Conservation (phyloP, 164 flowering plant genomes). For the Vitis rotundifolia region DNA sequence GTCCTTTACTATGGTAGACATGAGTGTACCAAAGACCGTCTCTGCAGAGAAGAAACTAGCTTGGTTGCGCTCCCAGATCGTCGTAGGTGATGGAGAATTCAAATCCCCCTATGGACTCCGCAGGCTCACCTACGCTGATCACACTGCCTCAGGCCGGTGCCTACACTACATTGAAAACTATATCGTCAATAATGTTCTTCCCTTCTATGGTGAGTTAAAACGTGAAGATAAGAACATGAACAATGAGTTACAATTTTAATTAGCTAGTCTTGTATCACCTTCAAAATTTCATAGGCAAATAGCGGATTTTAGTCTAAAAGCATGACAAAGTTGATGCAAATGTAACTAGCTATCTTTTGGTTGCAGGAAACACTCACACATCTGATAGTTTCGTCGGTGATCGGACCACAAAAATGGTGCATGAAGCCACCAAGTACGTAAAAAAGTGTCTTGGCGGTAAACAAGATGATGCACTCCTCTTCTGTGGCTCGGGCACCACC, state of each 20-base stretch:
- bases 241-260: not conserved
- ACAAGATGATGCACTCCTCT: slow-evolving; percentile 44
- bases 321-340: no score
- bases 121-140: slow-evolving; percentile 55
- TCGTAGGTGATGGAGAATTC: slow-evolving; percentile 39
- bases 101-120: slow-evolving; percentile 50
- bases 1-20: slow-evolving; percentile 12
- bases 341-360: not conserved
- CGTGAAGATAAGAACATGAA: not conserved
- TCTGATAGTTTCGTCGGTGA: slow-evolving; percentile 62
- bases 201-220: slow-evolving; percentile 47
- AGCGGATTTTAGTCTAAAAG: no score
- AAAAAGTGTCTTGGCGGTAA: slow-evolving; percentile 56
- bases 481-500: slow-evolving; percentile 69
- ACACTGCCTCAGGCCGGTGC: slow-evolving; percentile 56
- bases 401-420: slow-evolving; percentile 43
- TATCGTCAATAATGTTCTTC: slow-evolving; percentile 46
- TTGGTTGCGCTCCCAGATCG: slow-evolving; percentile 56
- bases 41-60: slow-evolving; percentile 26
- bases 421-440: slow-evolving; percentile 50
- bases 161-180: slow-evolving; percentile 51
- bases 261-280: no score
- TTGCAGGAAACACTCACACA: slow-evolving; percentile 63
- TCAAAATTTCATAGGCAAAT: no score
- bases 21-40: slow-evolving; percentile 15